Evolutionary conservation across 2,329 filamentous ascomycete genomes (phyloP).

Genomic region (Penicillium capsulatum): DNA sequence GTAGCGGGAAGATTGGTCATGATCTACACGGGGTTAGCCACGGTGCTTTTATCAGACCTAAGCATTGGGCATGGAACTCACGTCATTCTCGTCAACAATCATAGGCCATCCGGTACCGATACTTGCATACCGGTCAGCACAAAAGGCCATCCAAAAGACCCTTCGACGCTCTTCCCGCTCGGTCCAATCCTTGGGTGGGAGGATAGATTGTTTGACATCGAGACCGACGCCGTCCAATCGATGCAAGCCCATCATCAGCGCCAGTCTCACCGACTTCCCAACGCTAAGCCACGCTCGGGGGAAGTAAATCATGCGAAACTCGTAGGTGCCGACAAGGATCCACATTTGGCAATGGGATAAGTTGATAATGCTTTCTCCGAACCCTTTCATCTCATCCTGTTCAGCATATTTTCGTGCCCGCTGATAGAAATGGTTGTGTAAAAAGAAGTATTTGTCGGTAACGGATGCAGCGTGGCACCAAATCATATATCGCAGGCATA

Average conservation of each 20-base stretch:
- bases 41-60: background rate
- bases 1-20: conserved; percentile 77
- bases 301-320: conserved; percentile 98
- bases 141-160: conserved; percentile 94
- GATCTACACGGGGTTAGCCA: conserved; percentile 49
- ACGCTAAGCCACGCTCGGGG: conserved; percentile 92
- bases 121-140: conserved; percentile 84
- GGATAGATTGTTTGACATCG: conserved; percentile 88
- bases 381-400: conserved; percentile 83
- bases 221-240: conserved; percentile 75
- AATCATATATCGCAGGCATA: conserved; percentile 88
- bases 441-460: conserved; percentile 70
- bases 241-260: conserved; percentile 90
- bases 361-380: conserved; percentile 83
- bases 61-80: conserved; percentile 33
- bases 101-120: conserved; percentile 98
- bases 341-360: conserved; percentile 84
- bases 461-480: conserved; percentile 90
- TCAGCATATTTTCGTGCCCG: conserved; percentile 87
- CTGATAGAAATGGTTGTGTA: conserved; percentile 87
- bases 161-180: conserved; percentile 85
- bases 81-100: conserved; percentile 83
- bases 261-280: conserved; percentile 72
- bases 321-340: conserved; percentile 72
- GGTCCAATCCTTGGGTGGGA: conserved; percentile 85